Conservation (phyloP, 1,139 yeast genomes). For the Geotrichum aggregatum region DNA sequence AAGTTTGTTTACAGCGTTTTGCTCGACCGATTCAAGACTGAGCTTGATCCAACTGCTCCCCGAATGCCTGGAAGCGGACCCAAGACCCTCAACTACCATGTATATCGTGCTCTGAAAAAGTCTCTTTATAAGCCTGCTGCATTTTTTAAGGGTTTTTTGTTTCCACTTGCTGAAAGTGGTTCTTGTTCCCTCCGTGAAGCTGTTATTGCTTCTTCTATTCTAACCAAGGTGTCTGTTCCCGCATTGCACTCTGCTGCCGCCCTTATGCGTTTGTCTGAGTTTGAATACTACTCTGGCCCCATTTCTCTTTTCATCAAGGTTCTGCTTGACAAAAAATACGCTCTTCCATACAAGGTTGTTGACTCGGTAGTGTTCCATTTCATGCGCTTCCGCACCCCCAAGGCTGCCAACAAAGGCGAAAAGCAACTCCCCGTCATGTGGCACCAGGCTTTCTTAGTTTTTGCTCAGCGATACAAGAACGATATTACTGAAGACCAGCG, state of each 20-base stretch:
- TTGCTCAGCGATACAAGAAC: conserved; percentile 93
- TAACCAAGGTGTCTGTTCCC: conserved; percentile 86
- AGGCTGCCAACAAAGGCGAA: conserved; percentile 41
- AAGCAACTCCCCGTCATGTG: conserved; percentile 91
- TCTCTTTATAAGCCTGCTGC: conserved; percentile 96
- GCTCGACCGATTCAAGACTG: conserved; percentile 76
- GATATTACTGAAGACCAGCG: conserved; percentile 97
- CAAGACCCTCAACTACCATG: conserved; percentile 67
- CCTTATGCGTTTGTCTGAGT: conserved; percentile 71
- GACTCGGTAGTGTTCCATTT: conserved; percentile 95
- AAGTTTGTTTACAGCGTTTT: conserved; percentile 71
- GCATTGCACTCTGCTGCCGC: conserved; percentile 96
- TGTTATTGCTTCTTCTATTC: conserved; percentile 87
- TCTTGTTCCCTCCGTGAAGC: conserved; percentile 87
- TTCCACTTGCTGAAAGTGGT: conserved; percentile 69
- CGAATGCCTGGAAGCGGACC: conserved; percentile 17
- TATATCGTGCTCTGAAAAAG: conserved; percentile 86
- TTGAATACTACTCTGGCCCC: conserved; percentile 76
- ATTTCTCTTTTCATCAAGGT: conserved; percentile 86
- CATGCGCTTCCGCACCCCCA: conserved; percentile 63
- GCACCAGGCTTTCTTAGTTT: conserved; percentile 92
- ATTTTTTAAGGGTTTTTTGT: conserved; percentile 89
- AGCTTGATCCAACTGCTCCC: conserved; percentile 60
- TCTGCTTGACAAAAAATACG: conserved; percentile 87
- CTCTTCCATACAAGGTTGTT: conserved; percentile 91